Conservation (phyloP, 305 asterid genomes). For the Solanum hybrid region DNA sequence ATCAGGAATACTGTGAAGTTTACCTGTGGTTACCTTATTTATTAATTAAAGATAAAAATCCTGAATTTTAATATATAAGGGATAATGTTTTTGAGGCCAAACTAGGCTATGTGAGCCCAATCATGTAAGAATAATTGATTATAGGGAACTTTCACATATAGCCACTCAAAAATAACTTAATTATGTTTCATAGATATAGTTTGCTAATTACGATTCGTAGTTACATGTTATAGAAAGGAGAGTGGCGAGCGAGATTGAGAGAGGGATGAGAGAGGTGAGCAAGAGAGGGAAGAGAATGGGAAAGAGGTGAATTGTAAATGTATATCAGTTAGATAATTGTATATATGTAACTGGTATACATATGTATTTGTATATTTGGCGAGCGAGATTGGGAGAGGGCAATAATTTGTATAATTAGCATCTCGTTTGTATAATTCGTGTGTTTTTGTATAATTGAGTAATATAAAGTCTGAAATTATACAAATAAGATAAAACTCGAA, state of each 20-base stretch:
- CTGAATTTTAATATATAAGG: neutral
- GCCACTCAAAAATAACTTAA: neutral
- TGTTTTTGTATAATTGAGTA: neutral
- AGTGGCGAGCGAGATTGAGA: too few species aligned
- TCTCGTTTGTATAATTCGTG: too few species aligned
- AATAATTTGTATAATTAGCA: neutral
- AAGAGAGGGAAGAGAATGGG: neutral
- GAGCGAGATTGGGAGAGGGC: neutral
- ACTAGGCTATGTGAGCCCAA: neutral
- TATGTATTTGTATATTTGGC: neutral
- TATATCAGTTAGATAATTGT: neutral
- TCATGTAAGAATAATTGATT: neutral
- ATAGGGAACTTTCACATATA: neutral
- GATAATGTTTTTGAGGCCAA: constrained; percentile 35
- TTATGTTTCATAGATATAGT: too few species aligned
- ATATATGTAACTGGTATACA: neutral
- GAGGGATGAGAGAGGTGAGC: neutral
- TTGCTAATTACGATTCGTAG: too few species aligned
- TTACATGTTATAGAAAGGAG: neutral
- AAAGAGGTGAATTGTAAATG: neutral
- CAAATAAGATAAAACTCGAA: too few species aligned
- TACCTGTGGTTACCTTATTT: neutral
- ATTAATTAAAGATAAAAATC: neutral
- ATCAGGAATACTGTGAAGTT: neutral
- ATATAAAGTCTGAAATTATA: neutral